Evolutionary conservation across 1,139 yeast species (phyloP).

Genomic region (Pichia sorboxylosa): DNA sequence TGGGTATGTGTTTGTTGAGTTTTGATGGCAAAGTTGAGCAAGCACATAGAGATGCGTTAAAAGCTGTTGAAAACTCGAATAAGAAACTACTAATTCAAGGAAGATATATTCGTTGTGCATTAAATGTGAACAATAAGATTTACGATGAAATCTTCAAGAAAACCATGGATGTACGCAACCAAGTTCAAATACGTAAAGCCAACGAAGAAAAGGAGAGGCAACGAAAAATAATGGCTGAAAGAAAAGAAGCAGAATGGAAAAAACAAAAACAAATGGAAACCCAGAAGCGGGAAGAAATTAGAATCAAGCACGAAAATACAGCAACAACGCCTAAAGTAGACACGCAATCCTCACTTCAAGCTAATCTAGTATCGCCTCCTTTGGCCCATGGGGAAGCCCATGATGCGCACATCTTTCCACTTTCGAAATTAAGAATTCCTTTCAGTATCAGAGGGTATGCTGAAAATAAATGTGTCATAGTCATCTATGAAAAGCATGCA

Average conservation of each 20-base stretch:
- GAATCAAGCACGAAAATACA: not conserved
- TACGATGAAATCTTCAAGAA: slow-evolving; percentile 16
- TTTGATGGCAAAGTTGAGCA: slow-evolving; percentile 49
- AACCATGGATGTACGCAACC: slow-evolving; percentile 15
- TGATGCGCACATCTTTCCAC: slow-evolving; percentile 25
- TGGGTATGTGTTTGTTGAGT: slow-evolving; percentile 59
- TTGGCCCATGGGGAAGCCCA: slow-evolving; percentile 15
- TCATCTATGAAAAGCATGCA: slow-evolving; percentile 42
- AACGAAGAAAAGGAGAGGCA: slow-evolving; percentile 12
- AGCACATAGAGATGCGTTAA: slow-evolving; percentile 40
- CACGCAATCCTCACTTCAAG: not conserved
- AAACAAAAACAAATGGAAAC: not conserved
- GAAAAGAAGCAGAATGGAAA: slow-evolving; percentile 2
- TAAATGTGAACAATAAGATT: slow-evolving; percentile 16
- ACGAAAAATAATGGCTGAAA: slow-evolving; percentile 6
- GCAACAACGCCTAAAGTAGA: not conserved
- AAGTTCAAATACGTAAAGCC: slow-evolving; percentile 9
- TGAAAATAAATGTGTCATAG: slow-evolving; percentile 44
- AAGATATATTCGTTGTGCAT: slow-evolving; percentile 17
- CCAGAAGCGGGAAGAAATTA: too few relatives aligned
- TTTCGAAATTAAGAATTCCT: slow-evolving; percentile 27
- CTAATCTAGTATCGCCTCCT: not conserved
- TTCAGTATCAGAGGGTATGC: slow-evolving; percentile 36
- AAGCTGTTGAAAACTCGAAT: slow-evolving; percentile 26
- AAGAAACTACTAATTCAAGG: slow-evolving; percentile 19